Evolutionary conservation across 768 basidiomycete species (phyloP).

Genomic region (Tylopilus sp.): DNA sequence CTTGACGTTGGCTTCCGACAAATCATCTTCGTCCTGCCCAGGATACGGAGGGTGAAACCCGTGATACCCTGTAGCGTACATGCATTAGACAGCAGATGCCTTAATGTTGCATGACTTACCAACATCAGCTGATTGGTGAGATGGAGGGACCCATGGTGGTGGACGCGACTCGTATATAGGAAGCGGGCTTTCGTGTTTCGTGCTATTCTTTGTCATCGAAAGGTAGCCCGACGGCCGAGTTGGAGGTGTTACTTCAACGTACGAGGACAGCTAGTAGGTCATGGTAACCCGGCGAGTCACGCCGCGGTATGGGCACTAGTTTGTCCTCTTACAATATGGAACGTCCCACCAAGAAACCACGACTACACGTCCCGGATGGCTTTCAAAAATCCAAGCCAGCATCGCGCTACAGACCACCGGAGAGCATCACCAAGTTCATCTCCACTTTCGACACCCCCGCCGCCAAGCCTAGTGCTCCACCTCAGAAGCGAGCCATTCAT

Average conservation of each 20-base stretch:
- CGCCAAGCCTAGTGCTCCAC: background rate
- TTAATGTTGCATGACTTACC: conserved; percentile 38
- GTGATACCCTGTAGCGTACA: conserved; percentile 51
- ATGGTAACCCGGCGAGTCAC: no score
- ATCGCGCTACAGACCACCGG: conserved; percentile 23
- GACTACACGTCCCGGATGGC: conserved; percentile 27
- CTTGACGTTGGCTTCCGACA: conserved; percentile 63
- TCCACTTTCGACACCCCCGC: conserved; percentile 23
- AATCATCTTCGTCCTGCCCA: conserved; percentile 69
- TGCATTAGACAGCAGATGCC: background rate
- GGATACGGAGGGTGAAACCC: conserved; percentile 76
- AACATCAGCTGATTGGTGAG: conserved; percentile 65
- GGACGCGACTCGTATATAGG: conserved; percentile 65
- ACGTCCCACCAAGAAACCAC: conserved; percentile 13
- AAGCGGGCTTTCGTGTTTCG: conserved; percentile 31
- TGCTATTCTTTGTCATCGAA: conserved; percentile 22
- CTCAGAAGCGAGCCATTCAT: conserved; percentile 4
- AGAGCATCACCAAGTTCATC: conserved; percentile 27
- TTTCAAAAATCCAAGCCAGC: conserved; percentile 23
- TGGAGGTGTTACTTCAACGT: no score
- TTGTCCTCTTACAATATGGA: conserved; percentile 5
- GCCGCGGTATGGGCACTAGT: no score
- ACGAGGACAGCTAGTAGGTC: no score
- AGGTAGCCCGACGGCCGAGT: no score
- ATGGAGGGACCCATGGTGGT: conserved; percentile 68